These are phyloP conservation scores for Petrea volubilis DNA, from an alignment of 257 asterid genomes.

Conservation along the genomic window DNA sequence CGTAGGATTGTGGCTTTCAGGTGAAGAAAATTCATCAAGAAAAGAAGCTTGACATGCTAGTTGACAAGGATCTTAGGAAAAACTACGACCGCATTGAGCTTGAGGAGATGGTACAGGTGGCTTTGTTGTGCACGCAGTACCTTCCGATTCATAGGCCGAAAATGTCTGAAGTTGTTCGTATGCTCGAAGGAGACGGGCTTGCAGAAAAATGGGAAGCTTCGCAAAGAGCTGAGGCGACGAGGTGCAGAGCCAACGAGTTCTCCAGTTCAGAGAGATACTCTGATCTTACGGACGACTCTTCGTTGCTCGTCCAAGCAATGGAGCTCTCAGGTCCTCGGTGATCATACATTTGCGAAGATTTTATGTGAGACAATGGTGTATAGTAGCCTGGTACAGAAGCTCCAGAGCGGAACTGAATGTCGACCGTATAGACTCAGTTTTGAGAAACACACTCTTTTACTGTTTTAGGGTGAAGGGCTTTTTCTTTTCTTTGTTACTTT, in stretches of 20 bases:
- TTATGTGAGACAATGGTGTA: constrained; percentile 14
- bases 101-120: constrained; percentile 91
- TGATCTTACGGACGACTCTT: constrained; percentile 92
- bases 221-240: constrained; percentile 66
- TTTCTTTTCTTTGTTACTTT: background rate
- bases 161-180: constrained; percentile 93
- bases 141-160: constrained; percentile 86
- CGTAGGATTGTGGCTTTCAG: constrained; percentile 46
- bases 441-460: constrained; percentile 8
- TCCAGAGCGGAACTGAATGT: background rate
- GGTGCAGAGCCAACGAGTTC: constrained; percentile 73
- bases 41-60: constrained; percentile 83
- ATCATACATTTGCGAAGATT: constrained; percentile 6
- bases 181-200: constrained; percentile 97
- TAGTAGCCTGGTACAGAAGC: constrained; percentile 11
- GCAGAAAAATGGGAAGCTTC: constrained; percentile 99
- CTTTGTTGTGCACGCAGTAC: constrained; percentile 85
- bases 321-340: constrained; percentile 96
- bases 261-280: constrained; percentile 87
- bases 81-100: constrained; percentile 74
- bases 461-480: background rate
- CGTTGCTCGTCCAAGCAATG: constrained; percentile 88
- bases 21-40: constrained; percentile 86
- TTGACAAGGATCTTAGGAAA: constrained; percentile 66
- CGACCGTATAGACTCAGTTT: constrained; percentile 25